These are phyloP conservation scores for Coemansia sp. DNA, from an alignment of 192 early-diverging fungal genomes.

Conservation along the genomic window DNA sequence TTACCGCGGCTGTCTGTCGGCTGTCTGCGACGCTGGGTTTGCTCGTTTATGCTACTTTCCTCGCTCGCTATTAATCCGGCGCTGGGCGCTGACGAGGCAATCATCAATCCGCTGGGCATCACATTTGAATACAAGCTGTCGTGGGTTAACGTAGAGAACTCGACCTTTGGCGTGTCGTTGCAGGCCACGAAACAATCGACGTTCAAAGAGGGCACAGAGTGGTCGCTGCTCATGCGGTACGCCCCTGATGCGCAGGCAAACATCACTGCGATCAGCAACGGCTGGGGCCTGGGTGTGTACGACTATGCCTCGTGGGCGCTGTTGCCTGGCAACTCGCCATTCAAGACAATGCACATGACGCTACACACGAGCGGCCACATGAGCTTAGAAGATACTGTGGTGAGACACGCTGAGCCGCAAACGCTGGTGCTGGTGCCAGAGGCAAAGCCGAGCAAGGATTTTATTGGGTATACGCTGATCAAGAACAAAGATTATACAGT, in stretches of 20 bases:
- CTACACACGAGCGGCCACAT: conserved; percentile 40
- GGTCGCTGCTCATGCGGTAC: conserved; percentile 45
- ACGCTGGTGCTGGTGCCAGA: conserved; percentile 24
- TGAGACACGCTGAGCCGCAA: conserved; percentile 26
- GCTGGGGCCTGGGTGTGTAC: conserved; percentile 40
- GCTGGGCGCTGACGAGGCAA: conserved; percentile 3
- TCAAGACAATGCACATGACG: conserved; percentile 30
- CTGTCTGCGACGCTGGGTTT: conserved; percentile 14
- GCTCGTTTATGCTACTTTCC: conserved; percentile 5
- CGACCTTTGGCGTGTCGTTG: conserved; percentile 41
- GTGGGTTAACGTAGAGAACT: conserved; percentile 38
- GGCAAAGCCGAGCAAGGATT: conserved; percentile 6
- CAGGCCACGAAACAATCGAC: conserved; percentile 19
- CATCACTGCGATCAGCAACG: conserved; percentile 27
- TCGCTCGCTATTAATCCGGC: conserved; percentile 3
- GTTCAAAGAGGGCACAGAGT: conserved; percentile 16
- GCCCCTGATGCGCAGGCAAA: conserved; percentile 30
- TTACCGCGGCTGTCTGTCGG: not conserved
- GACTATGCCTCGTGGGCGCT: conserved; percentile 47
- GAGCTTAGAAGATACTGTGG: conserved; percentile 30
- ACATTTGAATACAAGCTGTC: conserved; percentile 45
- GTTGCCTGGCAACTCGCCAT: conserved; percentile 24
- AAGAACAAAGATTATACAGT: conserved; percentile 29
- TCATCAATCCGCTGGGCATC: conserved; percentile 21
- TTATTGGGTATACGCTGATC: conserved; percentile 17